A percentile compares a stretch with the other conserved stretches of the same genome.
These are phyloP conservation scores for Phialemonium atrogriseum DNA, from an alignment of 2,329 filamentous ascomycete species.

Conservation along the genomic window DNA sequence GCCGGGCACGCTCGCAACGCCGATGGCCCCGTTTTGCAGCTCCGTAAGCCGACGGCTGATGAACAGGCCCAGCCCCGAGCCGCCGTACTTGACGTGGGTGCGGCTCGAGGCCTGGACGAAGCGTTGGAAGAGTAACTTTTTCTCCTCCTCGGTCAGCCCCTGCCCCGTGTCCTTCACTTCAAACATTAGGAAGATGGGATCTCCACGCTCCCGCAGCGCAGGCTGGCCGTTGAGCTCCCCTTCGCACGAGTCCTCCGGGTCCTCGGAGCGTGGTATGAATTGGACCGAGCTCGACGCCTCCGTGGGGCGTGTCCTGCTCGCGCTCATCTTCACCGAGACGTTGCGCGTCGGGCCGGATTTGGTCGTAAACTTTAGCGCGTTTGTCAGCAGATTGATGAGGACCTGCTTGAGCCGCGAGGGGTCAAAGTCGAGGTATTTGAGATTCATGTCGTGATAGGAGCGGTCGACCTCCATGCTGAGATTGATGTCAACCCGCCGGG, in stretches of 20 bases:
- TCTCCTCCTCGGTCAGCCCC: constrained; percentile 62
- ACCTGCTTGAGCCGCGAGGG: constrained; percentile 70
- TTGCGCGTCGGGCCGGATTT: constrained; percentile 51
- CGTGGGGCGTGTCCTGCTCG: constrained; percentile 28
- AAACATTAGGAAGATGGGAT: constrained; percentile 59
- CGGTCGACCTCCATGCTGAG: constrained; percentile 56
- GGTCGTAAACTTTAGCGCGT: constrained; percentile 79
- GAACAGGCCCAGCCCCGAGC: constrained; percentile 70
- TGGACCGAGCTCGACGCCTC: constrained; percentile 40
- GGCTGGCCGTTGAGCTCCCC: constrained; percentile 31
- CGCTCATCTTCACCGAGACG: constrained; percentile 40
- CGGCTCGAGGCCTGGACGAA: constrained; percentile 72
- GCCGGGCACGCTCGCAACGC: constrained; percentile 59
- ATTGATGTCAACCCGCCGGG: constrained; percentile 59
- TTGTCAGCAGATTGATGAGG: constrained; percentile 71
- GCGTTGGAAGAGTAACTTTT: constrained; percentile 65
- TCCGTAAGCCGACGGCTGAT: constrained; percentile 74
- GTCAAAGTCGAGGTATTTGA: constrained; percentile 63
- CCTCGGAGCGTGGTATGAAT: constrained; percentile 51
- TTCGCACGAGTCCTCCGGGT: constrained; percentile 24
- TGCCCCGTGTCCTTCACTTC: constrained; percentile 71
- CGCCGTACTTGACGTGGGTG: constrained; percentile 72
- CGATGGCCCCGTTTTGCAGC: constrained; percentile 72
- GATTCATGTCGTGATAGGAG: constrained; percentile 46
- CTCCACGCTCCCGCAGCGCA: constrained; percentile 19